Evolutionary conservation across 129 eudicot genomes (phyloP).

Genomic region (Ambrosia trifida): DNA sequence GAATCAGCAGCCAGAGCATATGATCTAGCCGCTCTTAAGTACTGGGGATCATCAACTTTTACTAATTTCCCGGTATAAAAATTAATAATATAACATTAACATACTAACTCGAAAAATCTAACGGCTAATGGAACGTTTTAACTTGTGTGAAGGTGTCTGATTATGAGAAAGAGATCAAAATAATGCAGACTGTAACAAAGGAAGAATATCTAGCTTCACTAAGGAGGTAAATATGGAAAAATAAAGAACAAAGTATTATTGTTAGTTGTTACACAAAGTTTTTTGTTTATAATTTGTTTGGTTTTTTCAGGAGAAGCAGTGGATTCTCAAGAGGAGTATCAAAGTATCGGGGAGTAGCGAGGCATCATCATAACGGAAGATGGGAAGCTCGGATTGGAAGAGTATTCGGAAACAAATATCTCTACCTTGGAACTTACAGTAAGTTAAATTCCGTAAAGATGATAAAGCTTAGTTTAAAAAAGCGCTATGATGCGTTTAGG

Average conservation of each 20-base stretch:
- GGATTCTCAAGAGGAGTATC: constrained; percentile 91
- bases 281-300: background rate
- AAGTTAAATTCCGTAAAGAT: constrained; percentile 21
- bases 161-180: constrained; percentile 64
- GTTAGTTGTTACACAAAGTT: background rate
- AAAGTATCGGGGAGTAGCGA: constrained; percentile 82
- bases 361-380: constrained; percentile 90
- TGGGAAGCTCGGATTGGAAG: constrained; percentile 96
- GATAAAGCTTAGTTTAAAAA: background rate
- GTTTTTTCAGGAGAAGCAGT: constrained; percentile 64
- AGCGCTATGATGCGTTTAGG: no score
- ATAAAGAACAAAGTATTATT: background rate
- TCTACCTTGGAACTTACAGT: constrained; percentile 84
- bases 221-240: constrained; percentile 50
- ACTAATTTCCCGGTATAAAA: constrained; percentile 67
- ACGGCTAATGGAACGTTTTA: constrained; percentile 29
- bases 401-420: constrained; percentile 86
- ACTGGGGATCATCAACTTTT: constrained; percentile 80
- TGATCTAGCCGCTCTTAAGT: constrained; percentile 84
- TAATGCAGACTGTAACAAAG: constrained; percentile 75
- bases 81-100: background rate
- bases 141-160: constrained; percentile 54
- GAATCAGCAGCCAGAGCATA: constrained; percentile 91
- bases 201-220: constrained; percentile 84
- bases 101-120: background rate